phyloP scores from a whole-genome alignment of 441 rosid genomes.

The Jatropha multifida region DNA sequence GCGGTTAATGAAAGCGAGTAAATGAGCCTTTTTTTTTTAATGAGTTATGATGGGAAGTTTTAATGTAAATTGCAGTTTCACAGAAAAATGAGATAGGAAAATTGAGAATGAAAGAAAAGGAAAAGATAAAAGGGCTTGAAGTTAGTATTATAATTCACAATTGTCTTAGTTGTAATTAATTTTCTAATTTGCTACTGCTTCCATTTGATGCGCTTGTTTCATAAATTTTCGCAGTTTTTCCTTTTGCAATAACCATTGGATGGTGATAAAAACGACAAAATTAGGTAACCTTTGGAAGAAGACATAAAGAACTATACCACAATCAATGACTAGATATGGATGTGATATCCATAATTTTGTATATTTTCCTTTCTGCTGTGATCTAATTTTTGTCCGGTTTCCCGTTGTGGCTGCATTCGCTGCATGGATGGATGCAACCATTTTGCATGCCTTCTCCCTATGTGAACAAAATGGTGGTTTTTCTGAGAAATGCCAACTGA shows the following conservation, averaged over 20 bases:
- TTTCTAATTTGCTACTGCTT: background rate
- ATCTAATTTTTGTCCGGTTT: background rate
- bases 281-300: background rate
- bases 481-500: background rate
- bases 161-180: background rate
- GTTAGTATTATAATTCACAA: background rate
- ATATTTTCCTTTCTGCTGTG: background rate
- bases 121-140: background rate
- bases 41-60: conserved; percentile 1
- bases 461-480: background rate
- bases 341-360: background rate
- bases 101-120: background rate
- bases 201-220: background rate
- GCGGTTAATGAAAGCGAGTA: background rate
- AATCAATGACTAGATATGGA: background rate
- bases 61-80: background rate
- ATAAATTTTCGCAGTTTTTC: background rate
- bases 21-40: background rate
- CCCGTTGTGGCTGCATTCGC: background rate
- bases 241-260: background rate
- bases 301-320: background rate
- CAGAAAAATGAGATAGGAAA: background rate
- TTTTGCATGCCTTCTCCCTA: background rate
- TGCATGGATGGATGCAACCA: background rate
- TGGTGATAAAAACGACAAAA: conserved; percentile 8